phyloP scores from a whole-genome alignment of 129 eudicot species.

The Scalesia atractyloides region DNA sequence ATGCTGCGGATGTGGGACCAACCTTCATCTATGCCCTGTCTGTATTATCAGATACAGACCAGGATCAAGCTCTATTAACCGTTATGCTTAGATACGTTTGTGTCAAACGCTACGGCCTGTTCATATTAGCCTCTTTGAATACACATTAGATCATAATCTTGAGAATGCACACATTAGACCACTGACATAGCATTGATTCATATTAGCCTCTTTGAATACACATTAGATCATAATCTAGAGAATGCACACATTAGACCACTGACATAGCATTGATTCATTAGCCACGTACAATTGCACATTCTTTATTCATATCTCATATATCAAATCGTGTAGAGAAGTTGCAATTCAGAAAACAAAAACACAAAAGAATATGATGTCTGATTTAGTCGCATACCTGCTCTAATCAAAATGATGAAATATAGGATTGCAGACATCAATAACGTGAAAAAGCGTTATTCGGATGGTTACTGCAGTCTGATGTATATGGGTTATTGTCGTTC shows the following conservation, averaged over 20 bases:
- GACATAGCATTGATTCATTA: background rate
- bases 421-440: too few relatives aligned
- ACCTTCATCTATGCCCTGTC: constrained; percentile 72
- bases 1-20: constrained; percentile 78
- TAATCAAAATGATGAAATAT: too few relatives aligned
- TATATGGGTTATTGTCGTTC: too few relatives aligned
- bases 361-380: background rate
- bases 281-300: background rate
- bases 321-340: background rate
- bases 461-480: too few relatives aligned
- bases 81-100: background rate
- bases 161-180: too few relatives aligned
- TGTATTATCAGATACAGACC: constrained; percentile 65
- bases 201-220: background rate
- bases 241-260: too few relatives aligned
- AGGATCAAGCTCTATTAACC: constrained; percentile 77
- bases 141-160: too few relatives aligned
- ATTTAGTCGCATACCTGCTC: constrained; percentile 8
- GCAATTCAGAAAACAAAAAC: background rate
- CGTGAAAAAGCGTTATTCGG: too few relatives aligned
- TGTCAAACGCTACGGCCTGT: background rate
- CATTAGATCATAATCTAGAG: too few relatives aligned
- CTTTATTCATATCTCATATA: background rate
- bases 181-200: too few relatives aligned
- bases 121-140: too few relatives aligned